phyloP scores from a whole-genome alignment of 805 yeast genomes.

The Blastobotrys muscicola region DNA sequence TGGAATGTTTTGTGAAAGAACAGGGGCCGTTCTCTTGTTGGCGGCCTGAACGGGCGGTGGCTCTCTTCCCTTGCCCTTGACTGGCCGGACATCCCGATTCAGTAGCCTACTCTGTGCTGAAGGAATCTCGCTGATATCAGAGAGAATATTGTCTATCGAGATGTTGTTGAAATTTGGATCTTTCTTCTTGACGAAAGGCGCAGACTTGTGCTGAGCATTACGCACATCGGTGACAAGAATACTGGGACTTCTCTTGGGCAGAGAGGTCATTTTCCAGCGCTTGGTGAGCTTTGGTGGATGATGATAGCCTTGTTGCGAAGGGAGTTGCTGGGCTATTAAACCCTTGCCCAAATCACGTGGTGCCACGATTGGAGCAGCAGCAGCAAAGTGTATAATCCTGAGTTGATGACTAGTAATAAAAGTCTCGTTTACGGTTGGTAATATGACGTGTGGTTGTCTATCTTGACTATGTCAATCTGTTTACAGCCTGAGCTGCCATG shows the following conservation, averaged over 20 bases:
- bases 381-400: too few species aligned
- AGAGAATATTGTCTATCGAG: conserved; percentile 68
- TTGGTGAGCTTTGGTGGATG: too few species aligned
- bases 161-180: conserved; percentile 51
- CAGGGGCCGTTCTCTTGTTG: conserved; percentile 3
- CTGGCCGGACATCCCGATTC: background rate
- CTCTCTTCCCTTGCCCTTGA: background rate
- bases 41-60: background rate
- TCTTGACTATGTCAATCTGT: too few species aligned
- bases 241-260: conserved; percentile 85
- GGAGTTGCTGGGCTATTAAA: background rate
- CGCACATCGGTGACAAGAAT: conserved; percentile 88
- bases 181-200: conserved; percentile 26
- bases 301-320: too few species aligned
- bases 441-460: too few species aligned
- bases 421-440: too few species aligned
- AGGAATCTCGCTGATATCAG: conserved; percentile 80
- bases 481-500: too few species aligned
- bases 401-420: too few species aligned
- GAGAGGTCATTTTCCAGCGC: conserved; percentile 29
- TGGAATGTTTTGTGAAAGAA: conserved; percentile 23
- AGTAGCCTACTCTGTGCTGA: conserved; percentile 50
- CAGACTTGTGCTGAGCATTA: conserved; percentile 27
- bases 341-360: too few species aligned
- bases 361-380: too few species aligned